Evolutionary conservation across 202 grass and related monocot species (phyloP).

Genomic region (Musa balbisiana): DNA sequence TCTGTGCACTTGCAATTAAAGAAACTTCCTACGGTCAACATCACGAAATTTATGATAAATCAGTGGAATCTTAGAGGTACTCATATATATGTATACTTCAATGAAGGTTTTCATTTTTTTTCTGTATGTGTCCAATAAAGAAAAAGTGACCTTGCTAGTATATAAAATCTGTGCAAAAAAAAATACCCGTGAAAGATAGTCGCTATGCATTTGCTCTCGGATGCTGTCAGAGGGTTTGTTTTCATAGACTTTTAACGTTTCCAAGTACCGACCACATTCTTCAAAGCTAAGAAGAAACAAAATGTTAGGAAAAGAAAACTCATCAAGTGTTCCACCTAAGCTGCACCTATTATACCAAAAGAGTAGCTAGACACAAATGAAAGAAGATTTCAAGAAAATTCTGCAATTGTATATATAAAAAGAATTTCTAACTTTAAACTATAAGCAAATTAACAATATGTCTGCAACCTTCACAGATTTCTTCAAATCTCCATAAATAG

Average conservation of each 20-base stretch:
- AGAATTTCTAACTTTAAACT: conserved; percentile 3
- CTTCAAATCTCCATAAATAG: background rate
- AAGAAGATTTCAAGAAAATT: background rate
- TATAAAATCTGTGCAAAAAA: background rate
- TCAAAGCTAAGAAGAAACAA: conserved; percentile 58
- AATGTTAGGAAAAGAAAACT: conserved; percentile 17
- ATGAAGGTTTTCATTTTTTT: background rate
- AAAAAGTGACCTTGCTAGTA: background rate
- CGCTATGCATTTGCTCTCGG: conserved; percentile 68
- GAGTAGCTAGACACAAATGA: background rate
- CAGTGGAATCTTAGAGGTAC: background rate
- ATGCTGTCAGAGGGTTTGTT: conserved; percentile 90
- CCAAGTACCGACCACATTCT: conserved; percentile 91
- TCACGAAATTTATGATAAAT: background rate
- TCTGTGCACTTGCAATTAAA: background rate
- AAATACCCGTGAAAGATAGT: conserved; percentile 87
- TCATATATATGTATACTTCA: background rate
- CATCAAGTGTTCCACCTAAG: background rate
- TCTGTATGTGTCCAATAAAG: background rate
- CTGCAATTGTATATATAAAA: background rate
- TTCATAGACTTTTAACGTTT: conserved; percentile 97
- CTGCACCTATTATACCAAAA: background rate
- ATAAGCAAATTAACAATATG: background rate
- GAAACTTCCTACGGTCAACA: background rate
- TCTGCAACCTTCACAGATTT: background rate